Conservation (phyloP, 441 rosid genomes). For the Eruca vesicaria region DNA sequence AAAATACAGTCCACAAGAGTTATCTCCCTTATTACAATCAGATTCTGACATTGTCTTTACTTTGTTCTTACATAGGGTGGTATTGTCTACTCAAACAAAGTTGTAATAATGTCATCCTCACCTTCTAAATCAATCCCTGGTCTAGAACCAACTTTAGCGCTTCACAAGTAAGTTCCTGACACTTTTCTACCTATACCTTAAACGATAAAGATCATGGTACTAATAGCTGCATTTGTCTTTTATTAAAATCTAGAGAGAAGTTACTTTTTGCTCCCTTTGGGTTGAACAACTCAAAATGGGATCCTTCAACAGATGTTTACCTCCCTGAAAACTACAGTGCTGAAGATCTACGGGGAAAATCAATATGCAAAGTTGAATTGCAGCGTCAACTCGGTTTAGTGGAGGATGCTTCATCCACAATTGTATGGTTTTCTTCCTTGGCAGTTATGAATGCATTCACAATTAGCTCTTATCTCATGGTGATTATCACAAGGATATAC, state of each 20-base stretch:
- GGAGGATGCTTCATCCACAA: slow-evolving; percentile 39
- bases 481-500: background rate
- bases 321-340: slow-evolving; percentile 57
- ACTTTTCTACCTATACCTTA: background rate
- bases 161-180: slow-evolving; percentile 50
- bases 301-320: slow-evolving; percentile 63
- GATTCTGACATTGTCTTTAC: background rate
- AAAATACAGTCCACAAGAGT: background rate
- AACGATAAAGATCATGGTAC: slow-evolving; percentile 6
- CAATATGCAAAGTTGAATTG: slow-evolving; percentile 54
- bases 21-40: background rate
- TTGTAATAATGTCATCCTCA: slow-evolving; percentile 52
- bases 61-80: slow-evolving; percentile 54
- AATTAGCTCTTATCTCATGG: background rate
- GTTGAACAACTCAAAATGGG: slow-evolving; percentile 57
- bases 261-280: slow-evolving; percentile 61
- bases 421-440: slow-evolving; percentile 35
- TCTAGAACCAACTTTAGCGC: slow-evolving; percentile 53
- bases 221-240: background rate
- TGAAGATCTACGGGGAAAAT: slow-evolving; percentile 61
- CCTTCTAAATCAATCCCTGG: slow-evolving; percentile 55
- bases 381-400: slow-evolving; percentile 51
- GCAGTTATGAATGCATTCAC: background rate
- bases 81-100: slow-evolving; percentile 77
- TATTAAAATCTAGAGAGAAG: slow-evolving; percentile 54